phyloP scores from a whole-genome alignment of 2,329 filamentous ascomycete species.

The Aspergillus flavus region DNA sequence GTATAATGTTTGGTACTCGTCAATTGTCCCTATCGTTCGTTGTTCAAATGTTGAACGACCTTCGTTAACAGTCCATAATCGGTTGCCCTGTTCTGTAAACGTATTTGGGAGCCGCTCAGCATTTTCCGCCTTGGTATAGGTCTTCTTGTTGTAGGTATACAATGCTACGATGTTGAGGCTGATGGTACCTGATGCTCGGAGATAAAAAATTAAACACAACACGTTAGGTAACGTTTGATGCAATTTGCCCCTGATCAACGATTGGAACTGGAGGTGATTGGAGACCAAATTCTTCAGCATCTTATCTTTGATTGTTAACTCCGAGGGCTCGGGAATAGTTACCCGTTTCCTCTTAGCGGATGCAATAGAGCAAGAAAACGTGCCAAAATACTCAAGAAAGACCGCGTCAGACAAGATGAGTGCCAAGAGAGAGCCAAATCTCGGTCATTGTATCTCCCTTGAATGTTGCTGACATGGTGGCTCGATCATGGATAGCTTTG shows the following conservation, averaged over 20 bases:
- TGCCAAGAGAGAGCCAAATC: background rate
- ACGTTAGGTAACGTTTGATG: background rate
- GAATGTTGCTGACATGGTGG: background rate
- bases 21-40: background rate
- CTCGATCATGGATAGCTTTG: background rate
- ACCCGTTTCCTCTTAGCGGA: background rate
- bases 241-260: background rate
- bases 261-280: background rate
- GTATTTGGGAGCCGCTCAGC: background rate
- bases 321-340: background rate
- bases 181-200: background rate
- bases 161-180: background rate
- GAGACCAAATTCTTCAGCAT: background rate
- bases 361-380: background rate
- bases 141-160: background rate
- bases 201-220: background rate
- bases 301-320: background rate
- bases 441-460: background rate
- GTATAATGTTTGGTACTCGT: background rate
- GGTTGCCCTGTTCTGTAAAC: background rate
- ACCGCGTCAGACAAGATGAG: background rate
- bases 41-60: background rate
- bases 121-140: background rate
- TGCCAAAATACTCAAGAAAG: background rate
- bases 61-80: background rate